These are phyloP conservation scores for Neoboletus magnificus DNA, from an alignment of 768 basidiomycete species.

Conservation along the genomic window DNA sequence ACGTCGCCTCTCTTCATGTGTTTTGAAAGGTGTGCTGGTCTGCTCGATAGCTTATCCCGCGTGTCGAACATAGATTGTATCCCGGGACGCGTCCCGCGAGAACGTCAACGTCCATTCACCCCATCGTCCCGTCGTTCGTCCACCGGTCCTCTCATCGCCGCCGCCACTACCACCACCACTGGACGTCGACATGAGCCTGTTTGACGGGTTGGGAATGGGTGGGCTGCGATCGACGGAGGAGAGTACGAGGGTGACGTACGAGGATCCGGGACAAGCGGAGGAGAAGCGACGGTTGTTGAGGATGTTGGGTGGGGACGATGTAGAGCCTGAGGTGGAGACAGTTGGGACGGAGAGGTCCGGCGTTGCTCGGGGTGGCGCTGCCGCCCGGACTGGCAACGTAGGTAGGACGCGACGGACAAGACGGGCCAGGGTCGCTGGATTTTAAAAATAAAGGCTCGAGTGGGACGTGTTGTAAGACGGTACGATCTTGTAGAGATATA, in stretches of 20 bases:
- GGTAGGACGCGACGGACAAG: not conserved
- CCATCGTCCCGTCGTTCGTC: not conserved
- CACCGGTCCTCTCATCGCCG: not conserved
- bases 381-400: not conserved
- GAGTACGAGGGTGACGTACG: conserved; percentile 59
- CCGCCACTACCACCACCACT: not conserved
- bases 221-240: conserved; percentile 34
- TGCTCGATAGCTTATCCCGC: not conserved
- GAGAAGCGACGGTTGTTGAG: conserved; percentile 58
- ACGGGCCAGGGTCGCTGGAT: not conserved
- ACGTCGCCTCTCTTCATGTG: not conserved
- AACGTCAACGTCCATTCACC: conserved; percentile 8
- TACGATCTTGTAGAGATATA: not conserved
- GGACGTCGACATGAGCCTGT: conserved; percentile 31
- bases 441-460: not conserved
- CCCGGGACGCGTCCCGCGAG: conserved; percentile 39
- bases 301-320: conserved; percentile 38
- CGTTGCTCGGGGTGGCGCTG: not conserved
- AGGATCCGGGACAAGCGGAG: conserved; percentile 61
- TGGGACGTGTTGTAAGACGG: not conserved
- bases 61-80: conserved; percentile 17
- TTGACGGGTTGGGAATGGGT: conserved; percentile 19
- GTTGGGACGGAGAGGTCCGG: not conserved
- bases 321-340: not conserved
- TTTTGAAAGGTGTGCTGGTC: not conserved